Evolutionary conservation across 78 protist species (phyloP).

Genomic region (Isochrysis galbana): DNA sequence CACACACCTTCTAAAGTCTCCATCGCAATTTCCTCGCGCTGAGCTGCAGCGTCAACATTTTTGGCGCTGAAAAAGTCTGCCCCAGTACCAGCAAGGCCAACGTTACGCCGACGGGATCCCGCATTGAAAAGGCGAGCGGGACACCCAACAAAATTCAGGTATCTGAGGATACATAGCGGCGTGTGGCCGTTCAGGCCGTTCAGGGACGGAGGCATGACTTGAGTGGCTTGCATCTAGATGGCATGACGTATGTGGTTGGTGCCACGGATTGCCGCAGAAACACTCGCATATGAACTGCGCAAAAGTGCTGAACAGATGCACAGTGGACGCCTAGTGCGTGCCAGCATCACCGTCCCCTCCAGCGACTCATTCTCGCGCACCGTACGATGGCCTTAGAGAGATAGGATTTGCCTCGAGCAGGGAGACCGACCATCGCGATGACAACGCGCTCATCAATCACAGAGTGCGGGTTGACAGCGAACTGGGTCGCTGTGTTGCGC

Average conservation of each 20-base stretch:
- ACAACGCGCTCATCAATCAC: background rate
- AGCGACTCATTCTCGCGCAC: too few species aligned
- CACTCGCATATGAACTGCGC: too few species aligned
- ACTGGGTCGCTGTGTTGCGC: background rate
- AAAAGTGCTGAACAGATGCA: too few species aligned
- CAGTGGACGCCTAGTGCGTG: too few species aligned
- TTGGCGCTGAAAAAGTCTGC: background rate
- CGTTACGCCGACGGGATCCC: background rate
- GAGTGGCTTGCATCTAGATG: too few species aligned
- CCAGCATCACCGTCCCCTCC: too few species aligned
- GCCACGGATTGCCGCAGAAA: too few species aligned
- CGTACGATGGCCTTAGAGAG: background rate
- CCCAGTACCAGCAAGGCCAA: background rate
- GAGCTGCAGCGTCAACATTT: background rate
- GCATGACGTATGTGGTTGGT: too few species aligned
- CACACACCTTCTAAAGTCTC: background rate
- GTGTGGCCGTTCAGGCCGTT: too few species aligned
- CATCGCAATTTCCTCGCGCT: background rate
- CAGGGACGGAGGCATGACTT: too few species aligned
- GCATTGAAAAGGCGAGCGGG: background rate
- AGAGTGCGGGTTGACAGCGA: background rate
- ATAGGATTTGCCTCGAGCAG: background rate
- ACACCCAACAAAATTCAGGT: background rate
- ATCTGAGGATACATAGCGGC: too few species aligned
- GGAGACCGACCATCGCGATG: slow-evolving; percentile 10